Evolutionary conservation across 2,329 filamentous ascomycete genomes (phyloP), one percentile per base, ranked within the genome.

Genomic region (Exophiala dermatitidis): DNA sequence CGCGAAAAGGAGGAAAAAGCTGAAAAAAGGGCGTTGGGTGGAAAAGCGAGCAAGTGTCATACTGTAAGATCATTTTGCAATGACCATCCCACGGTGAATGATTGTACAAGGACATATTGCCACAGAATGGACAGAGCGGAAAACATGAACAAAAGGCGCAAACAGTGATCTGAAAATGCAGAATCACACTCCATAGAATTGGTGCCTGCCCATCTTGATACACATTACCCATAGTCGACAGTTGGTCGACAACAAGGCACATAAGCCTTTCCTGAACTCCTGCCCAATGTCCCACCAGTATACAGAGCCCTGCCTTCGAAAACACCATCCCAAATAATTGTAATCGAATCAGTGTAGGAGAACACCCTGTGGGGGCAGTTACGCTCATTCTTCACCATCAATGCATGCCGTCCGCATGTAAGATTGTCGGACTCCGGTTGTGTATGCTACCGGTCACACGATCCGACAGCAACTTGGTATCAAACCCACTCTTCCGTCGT

Each of bases 401-500:
- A 44, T 61, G 59, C 55, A 57, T 53, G 53, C 63, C 52, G 56
- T 61, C 53, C 36, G 63, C 48, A 54, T 60, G 49, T 8, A 63
- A 42, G 34, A 65, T 64, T 28, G 62, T 58, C 37, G 62, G 57
- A 32, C 60, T 59, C 31, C 62, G 55, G 36, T 62, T 57, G 36
- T 65, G 62, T 26, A 66, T 33, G 48, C 63, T 63, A 8, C 61
- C 61, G 29, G 59, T 57, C 9, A 67, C 60, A 12, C 63, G 54
- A n/a, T 67, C 64, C 19, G 62, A 63, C 26, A 68, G 58, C 8
- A 59, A 59, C 31, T 64, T 60, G 28, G 64, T 60, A 37, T 64
- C 59, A 47, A 65, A 62, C n/a, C 60, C 63, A 48, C 62, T 62
- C 53, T 62, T 64, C 47, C 61, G 62, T 54, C 64, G 55, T 28